Conservation (phyloP, 306 rosid species). For the Arachis stenosperma region DNA sequence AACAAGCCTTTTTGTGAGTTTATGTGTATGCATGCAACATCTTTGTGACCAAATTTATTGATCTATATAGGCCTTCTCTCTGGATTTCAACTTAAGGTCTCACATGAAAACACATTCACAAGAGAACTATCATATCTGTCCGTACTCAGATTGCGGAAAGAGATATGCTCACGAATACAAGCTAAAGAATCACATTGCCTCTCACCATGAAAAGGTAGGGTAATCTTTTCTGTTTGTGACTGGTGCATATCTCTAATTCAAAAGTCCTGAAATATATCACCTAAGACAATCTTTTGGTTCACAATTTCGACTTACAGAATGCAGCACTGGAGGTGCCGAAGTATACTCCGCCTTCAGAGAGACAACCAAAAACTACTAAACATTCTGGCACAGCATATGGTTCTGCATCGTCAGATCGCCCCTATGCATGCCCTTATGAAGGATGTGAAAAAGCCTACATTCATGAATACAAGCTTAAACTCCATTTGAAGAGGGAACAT, state of each 20-base stretch:
- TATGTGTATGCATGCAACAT: not conserved
- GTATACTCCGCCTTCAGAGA: conserved; percentile 71
- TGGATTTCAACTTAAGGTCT: conserved; percentile 90
- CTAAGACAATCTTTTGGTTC: conserved; percentile 13
- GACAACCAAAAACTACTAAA: conserved; percentile 65
- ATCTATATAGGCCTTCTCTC: conserved; percentile 80
- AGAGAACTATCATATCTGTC: conserved; percentile 95
- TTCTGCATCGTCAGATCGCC: conserved; percentile 91
- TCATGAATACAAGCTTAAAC: conserved; percentile 94
- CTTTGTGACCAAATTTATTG: not conserved
- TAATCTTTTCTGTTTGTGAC: not conserved
- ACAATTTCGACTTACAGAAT: conserved; percentile 51
- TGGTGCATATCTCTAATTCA: not conserved
- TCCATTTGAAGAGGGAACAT: conserved; percentile 91
- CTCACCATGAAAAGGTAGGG: conserved; percentile 95
- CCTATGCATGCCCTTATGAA: conserved; percentile 89
- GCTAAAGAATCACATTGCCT: conserved; percentile 86
- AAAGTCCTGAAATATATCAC: not conserved
- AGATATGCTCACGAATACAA: conserved; percentile 98
- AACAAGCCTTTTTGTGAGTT: not conserved
- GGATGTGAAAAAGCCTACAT: conserved; percentile 94
- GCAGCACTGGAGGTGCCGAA: conserved; percentile 63
- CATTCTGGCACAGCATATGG: conserved; percentile 65
- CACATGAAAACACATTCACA: conserved; percentile 99
- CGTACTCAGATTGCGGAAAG: conserved; percentile 93